Percentiles rank a stretch among this genome's conserved stretches.
Evolutionary conservation across 2,329 filamentous ascomycete genomes (phyloP).

Genomic region (Penicillium sp.): DNA sequence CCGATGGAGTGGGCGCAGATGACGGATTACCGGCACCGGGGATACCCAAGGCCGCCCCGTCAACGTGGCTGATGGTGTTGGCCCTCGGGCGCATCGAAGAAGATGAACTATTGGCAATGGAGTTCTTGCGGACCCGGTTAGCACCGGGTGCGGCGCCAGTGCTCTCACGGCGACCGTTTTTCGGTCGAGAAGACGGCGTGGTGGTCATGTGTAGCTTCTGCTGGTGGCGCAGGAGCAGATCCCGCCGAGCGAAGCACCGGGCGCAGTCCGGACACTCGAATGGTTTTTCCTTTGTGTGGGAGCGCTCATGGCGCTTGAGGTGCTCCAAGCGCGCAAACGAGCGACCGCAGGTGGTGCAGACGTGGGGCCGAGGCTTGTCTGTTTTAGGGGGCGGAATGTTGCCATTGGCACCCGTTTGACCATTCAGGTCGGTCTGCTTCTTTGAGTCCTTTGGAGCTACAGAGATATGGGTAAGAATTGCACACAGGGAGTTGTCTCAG

Average conservation of each 20-base stretch:
- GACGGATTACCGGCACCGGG: constrained; percentile 23
- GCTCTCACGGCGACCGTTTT: constrained; percentile 77
- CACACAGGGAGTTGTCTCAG: constrained; percentile 11
- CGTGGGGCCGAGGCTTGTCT: constrained; percentile 91
- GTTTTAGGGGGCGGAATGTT: constrained; percentile 70
- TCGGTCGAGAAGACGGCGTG: constrained; percentile 74
- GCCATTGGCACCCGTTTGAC: constrained; percentile 24
- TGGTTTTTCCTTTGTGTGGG: constrained; percentile 97
- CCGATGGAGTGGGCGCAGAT: constrained; percentile 24
- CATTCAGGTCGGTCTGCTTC: constrained; percentile 27
- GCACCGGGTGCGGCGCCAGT: constrained; percentile 58
- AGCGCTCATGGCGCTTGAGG: constrained; percentile 90
- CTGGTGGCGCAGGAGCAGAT: constrained; percentile 86
- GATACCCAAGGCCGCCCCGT: constrained; percentile 65
- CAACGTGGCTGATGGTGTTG: constrained; percentile 93
- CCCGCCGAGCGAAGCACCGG: constrained; percentile 86
- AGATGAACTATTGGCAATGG: constrained; percentile 56
- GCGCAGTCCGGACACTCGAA: constrained; percentile 94
- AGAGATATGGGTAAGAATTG: constrained; percentile 19
- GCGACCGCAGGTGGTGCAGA: constrained; percentile 80
- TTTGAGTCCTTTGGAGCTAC: constrained; percentile 23
- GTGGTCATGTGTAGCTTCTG: constrained; percentile 96
- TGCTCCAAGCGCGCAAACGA: constrained; percentile 94
- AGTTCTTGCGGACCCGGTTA: constrained; percentile 82
- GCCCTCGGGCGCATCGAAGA: constrained; percentile 70